Evolutionary conservation across 805 yeast genomes (phyloP), one percentile per base, ranked within the genome.

Genomic region (Priceomyces medius): DNA sequence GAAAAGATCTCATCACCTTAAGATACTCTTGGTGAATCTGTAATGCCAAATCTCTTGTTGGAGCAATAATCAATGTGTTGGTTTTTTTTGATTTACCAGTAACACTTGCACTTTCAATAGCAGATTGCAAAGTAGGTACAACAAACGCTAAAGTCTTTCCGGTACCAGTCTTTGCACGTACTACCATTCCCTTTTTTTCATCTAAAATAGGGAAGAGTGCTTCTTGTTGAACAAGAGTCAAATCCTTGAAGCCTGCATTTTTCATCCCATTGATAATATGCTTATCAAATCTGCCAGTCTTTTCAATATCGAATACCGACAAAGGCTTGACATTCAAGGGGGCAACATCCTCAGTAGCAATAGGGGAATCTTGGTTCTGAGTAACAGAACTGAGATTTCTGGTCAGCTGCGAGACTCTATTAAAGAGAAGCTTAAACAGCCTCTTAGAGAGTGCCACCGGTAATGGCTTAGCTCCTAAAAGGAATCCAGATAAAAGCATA

Each of bases 121-220:
- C 43, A 35, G 78, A 75, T 56, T 88, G 85, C 35, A 88, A 66
- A 9, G 86, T 66, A 2, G 97, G 97, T 32, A 90, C 70, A 45
- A 90, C 83, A 61, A 88, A 89, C 0, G 97, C 95, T 47, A 86
- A 79, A 0, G 97, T 89, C 61, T 89, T 89, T 55, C 97, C 97
- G 2, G 97, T 89, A 59, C 97, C 97, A 3, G 97, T 89, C 61
- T 88, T 88, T 20, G 97, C 97, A 54, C 95, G 75, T 28, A 88
- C 89, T 17, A 89, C 88, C 32, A 88, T 71, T 49, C 91, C 90
- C 23, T 68, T 64, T n/a, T 74, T 67, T 29, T 70, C 67, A 12
- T 67, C 54, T 29, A 85, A 63, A 31, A 79, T 72, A 17, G 86
- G 84, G 36, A 73, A 66, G 34, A 85, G 72, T 9, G 89, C 70